Conservation (phyloP, 495 filamentous ascomycete genomes). For the Usnea hakonensis region DNA sequence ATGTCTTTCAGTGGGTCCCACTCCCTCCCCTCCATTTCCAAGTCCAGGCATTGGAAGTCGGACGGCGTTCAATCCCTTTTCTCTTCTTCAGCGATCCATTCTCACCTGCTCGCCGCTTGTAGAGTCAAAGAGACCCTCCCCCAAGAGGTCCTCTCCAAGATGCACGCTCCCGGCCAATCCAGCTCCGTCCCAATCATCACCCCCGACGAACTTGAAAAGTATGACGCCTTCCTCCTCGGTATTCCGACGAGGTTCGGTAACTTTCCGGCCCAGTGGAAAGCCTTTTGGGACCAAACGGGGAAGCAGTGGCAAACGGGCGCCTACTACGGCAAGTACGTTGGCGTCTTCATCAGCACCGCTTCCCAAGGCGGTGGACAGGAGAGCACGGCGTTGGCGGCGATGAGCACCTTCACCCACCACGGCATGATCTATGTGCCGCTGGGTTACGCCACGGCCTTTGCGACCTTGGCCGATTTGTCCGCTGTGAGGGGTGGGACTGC, state of each 20-base stretch:
- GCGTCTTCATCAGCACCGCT: slow-evolving; percentile 81
- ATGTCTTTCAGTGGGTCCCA: slow-evolving; percentile 16
- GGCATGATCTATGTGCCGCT: slow-evolving; percentile 93
- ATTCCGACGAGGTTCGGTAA: slow-evolving; percentile 98
- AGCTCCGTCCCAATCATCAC: slow-evolving; percentile 58
- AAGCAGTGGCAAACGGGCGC: slow-evolving; percentile 62
- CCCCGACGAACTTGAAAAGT: slow-evolving; percentile 59
- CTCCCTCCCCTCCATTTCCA: background rate
- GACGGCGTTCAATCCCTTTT: background rate
- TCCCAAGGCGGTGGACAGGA: slow-evolving; percentile 88
- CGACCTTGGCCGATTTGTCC: slow-evolving; percentile 52
- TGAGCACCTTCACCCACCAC: slow-evolving; percentile 89
- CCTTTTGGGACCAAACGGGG: slow-evolving; percentile 80
- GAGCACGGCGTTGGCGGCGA: slow-evolving; percentile 68
- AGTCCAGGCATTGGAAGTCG: background rate
- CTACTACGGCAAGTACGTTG: slow-evolving; percentile 85
- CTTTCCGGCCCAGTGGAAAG: slow-evolving; percentile 95
- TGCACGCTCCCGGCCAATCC: slow-evolving; percentile 79
- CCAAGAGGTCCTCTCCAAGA: slow-evolving; percentile 72
- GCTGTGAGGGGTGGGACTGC: slow-evolving; percentile 80
- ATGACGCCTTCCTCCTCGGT: slow-evolving; percentile 89
- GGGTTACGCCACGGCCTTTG: slow-evolving; percentile 79
- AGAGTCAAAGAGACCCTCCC: slow-evolving; percentile 83
- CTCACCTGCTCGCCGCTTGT: slow-evolving; percentile 12
- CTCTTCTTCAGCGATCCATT: background rate